Percentiles rank a stretch among this genome's conserved stretches.
These are phyloP conservation scores for Byssochlamys sp. DNA, from an alignment of 2,329 filamentous ascomycete species.

Conservation along the genomic window DNA sequence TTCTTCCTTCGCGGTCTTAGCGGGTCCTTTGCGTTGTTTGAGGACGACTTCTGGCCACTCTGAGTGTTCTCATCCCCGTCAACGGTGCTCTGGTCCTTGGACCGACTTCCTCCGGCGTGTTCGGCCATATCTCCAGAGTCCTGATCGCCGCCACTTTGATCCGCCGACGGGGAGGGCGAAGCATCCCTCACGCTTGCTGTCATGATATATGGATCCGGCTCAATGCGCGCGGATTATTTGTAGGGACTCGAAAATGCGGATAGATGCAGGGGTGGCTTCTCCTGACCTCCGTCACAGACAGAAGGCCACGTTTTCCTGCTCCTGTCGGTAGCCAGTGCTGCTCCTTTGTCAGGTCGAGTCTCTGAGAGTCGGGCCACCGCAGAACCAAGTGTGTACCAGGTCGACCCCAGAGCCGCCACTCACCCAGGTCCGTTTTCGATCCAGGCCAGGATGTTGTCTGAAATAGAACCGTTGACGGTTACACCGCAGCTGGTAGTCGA, in stretches of 20 bases:
- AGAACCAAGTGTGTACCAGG: background rate
- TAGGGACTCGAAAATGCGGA: background rate
- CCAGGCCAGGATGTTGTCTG: background rate
- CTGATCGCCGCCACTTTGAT: conserved; percentile 29
- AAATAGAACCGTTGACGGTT: background rate
- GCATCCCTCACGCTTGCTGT: conserved; percentile 27
- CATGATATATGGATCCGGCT: conserved; percentile 21
- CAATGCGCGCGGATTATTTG: background rate
- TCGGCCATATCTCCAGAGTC: conserved; percentile 29
- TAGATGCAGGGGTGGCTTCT: background rate
- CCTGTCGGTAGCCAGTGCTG: background rate
- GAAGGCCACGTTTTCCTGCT: background rate
- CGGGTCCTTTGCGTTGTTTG: conserved; percentile 69
- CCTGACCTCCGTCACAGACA: background rate
- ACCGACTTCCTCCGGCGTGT: conserved; percentile 32
- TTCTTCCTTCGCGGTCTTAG: conserved; percentile 86
- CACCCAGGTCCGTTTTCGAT: background rate
- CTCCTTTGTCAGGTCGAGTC: background rate
- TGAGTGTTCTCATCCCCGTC: conserved; percentile 38
- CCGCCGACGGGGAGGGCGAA: conserved; percentile 25
- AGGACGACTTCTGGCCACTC: conserved; percentile 45
- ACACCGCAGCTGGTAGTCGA: background rate
- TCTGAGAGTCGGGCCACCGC: background rate
- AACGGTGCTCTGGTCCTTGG: conserved; percentile 36
- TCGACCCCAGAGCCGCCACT: background rate